These are phyloP conservation scores for Phytophthora nicotianae DNA, from an alignment of 352 stramenopile genomes.

Conservation along the genomic window DNA sequence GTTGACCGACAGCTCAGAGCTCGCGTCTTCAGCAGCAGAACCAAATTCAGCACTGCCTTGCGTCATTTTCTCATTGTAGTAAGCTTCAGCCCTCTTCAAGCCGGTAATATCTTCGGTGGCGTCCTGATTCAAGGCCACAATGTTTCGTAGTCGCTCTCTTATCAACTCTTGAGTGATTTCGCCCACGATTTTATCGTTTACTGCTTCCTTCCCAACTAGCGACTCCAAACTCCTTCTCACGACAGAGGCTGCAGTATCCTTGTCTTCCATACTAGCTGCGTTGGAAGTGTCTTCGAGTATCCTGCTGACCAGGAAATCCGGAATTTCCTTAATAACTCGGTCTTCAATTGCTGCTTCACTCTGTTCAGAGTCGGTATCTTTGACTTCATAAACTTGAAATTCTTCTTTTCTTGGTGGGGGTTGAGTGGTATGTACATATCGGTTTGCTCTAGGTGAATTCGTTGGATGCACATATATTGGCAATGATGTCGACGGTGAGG, in stretches of 20 bases:
- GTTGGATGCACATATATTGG: constrained; percentile 29
- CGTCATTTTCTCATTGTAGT: constrained; percentile 35
- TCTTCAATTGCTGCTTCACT: constrained; percentile 15
- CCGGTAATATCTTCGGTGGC: constrained; percentile 37
- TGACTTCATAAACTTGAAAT: constrained; percentile 28
- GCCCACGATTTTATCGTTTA: constrained; percentile 38
- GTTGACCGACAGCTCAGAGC: constrained; percentile 11
- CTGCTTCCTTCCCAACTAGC: constrained; percentile 25
- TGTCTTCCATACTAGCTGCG: constrained; percentile 3
- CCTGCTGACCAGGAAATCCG: constrained; percentile 40
- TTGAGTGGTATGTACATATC: background rate
- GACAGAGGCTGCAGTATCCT: constrained; percentile 11
- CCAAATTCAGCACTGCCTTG: background rate
- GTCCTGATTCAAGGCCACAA: background rate
- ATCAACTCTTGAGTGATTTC: constrained; percentile 49
- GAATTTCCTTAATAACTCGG: constrained; percentile 33
- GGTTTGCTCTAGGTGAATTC: constrained; percentile 1
- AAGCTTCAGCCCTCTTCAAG: constrained; percentile 41
- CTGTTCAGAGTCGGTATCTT: constrained; percentile 9
- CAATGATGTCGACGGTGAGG: constrained; percentile 24
- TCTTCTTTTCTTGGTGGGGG: constrained; percentile 8
- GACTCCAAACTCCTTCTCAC: constrained; percentile 48
- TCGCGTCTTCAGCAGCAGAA: constrained; percentile 15
- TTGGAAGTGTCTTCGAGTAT: constrained; percentile 26
- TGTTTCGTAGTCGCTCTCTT: constrained; percentile 25